A percentile compares a stretch with the other conserved stretches of the same genome.
phyloP scores from a whole-genome alignment of 2,329 filamentous ascomycete species.

The Fusarium buxicola region DNA sequence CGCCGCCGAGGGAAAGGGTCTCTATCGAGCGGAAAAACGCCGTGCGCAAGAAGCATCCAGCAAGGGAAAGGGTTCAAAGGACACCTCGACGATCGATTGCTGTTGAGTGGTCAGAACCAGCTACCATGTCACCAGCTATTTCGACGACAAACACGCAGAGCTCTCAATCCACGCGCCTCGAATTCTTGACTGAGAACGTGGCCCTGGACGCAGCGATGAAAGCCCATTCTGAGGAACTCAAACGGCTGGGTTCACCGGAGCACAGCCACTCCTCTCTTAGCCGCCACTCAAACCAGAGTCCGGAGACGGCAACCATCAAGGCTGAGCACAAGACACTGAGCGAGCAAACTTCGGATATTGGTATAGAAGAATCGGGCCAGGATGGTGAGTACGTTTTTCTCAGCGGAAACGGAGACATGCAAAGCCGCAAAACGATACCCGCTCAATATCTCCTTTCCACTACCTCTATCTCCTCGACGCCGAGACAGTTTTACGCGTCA shows the following conservation, averaged over 20 bases:
- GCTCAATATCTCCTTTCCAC: background rate
- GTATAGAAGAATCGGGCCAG: background rate
- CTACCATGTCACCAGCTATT: background rate
- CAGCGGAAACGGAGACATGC: background rate
- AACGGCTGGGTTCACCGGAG: constrained; percentile 14
- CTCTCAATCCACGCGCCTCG: constrained; percentile 4
- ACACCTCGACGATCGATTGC: constrained; percentile 10
- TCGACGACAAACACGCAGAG: background rate
- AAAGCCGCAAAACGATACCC: background rate
- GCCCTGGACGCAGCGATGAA: constrained; percentile 35
- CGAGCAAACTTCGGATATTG: background rate
- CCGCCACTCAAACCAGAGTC: background rate
- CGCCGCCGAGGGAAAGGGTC: background rate
- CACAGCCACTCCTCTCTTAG: background rate
- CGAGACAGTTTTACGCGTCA: constrained; percentile 43
- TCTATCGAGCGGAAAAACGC: constrained; percentile 35
- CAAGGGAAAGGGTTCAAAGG: constrained; percentile 7
- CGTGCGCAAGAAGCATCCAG: constrained; percentile 29
- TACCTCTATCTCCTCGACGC: constrained; percentile 34
- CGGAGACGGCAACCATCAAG: background rate
- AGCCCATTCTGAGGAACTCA: constrained; percentile 32
- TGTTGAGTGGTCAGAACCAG: constrained; percentile 23
- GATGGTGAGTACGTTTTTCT: constrained; percentile 7
- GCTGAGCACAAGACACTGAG: background rate
- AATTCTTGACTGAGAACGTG: constrained; percentile 29